Evolutionary conservation across 805 yeast genomes (phyloP), one percentile per base, ranked within the genome.

Genomic region (Candida khao-thaluensis): DNA sequence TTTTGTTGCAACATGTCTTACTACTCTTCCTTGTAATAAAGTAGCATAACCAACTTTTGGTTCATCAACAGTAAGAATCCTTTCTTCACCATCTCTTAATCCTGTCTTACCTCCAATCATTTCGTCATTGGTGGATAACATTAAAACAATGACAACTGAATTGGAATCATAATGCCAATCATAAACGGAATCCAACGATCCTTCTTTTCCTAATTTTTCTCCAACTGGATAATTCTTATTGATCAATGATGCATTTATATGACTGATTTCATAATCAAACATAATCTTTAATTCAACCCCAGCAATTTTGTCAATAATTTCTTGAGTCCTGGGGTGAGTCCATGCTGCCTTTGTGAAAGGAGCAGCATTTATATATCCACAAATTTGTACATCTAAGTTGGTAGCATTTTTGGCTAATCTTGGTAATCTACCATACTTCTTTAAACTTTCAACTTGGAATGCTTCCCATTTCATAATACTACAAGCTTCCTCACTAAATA

Each of bases 401-500:
- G 68, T 61, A 32, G 53, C 53, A 29, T 49, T 51, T 6, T 45
- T 43, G 7, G 45, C 44, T 12, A 60, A 39, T 34, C 53, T 57
- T 10, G 67, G 64, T 10, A 49, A 30, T 23, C 57, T 44, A 7
- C 60, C 62, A 27, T 53, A 50, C 37, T 50, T 47, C 39, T 49
- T 41, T n/a, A 59, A 44, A 6, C 43, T 35, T 34, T 54, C 50
- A 23, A 40, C 42, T 25, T 46, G 51, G 45, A 59, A 57, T 7
- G 45, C 43, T 45, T 59, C 64, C 53, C 54, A 44, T 38, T 52
- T 56, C 62, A 57, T 59, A 30, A 57, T 50, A 31, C 55, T 52
- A 28, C 52, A 44, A 2, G 64, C 64, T 34, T 56, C 62, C 29
- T 55, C 54, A 10, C 61, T 55, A 44, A 59, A 57, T 24, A 59